Conservation (phyloP, 129 eudicot genomes). For the Ambrosia trifida region DNA sequence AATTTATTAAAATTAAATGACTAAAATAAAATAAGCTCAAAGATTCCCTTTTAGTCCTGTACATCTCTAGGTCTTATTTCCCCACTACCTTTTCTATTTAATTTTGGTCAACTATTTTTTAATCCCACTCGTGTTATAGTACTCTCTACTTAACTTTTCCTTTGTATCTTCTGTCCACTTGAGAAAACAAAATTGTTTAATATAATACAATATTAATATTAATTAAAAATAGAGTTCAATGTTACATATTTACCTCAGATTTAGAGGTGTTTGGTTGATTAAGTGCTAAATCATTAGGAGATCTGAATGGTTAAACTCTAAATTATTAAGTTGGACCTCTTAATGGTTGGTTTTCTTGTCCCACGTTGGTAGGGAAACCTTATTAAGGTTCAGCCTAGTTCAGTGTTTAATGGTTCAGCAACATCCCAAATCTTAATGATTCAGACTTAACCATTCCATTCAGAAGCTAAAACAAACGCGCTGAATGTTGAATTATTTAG, state of each 20-base stretch:
- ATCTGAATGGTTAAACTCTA: too few relatives aligned
- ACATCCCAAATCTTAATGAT: too few relatives aligned
- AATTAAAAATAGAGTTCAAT: neutral
- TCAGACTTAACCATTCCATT: too few relatives aligned
- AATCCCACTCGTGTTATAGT: neutral
- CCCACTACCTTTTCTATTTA: neutral
- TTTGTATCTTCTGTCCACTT: neutral
- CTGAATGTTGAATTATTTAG: too few relatives aligned
- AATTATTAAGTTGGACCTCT: too few relatives aligned
- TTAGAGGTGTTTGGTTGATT: too few relatives aligned
- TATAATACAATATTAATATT: neutral
- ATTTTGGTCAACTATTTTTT: slow-evolving; percentile 1
- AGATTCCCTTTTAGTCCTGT: neutral
- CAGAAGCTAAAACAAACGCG: too few relatives aligned
- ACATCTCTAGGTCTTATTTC: neutral
- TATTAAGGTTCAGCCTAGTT: too few relatives aligned
- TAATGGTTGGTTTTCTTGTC: too few relatives aligned
- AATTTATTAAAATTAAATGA: neutral
- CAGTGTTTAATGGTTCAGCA: too few relatives aligned
- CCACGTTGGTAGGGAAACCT: too few relatives aligned
- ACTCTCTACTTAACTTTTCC: neutral
- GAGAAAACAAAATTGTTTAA: neutral
- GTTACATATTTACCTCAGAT: neutral
- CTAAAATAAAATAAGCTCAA: neutral
- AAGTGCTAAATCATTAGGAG: too few relatives aligned